phyloP scores from a whole-genome alignment of 495 filamentous ascomycete genomes.

The Parathielavia appendiculata region DNA sequence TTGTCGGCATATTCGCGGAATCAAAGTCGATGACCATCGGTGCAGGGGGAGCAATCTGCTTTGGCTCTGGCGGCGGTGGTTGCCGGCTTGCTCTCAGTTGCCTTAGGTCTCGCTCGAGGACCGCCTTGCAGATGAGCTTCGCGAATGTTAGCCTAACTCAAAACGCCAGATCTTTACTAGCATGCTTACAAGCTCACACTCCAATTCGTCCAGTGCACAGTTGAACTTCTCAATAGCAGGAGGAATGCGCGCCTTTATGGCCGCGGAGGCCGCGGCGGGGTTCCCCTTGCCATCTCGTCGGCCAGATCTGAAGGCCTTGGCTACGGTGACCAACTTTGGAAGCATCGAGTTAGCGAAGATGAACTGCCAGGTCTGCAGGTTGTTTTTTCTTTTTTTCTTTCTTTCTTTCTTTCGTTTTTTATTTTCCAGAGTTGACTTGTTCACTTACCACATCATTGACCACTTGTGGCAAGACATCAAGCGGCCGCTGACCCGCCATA shows the following conservation, averaged over 20 bases:
- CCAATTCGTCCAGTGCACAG: conserved; percentile 46
- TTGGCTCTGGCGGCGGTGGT: conserved; percentile 18
- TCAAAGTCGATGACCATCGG: conserved; percentile 34
- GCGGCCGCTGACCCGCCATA: conserved; percentile 36
- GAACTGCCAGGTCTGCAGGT: neutral
- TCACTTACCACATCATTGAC: conserved; percentile 45
- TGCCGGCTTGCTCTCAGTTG: conserved; percentile 30
- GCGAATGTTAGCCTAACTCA: conserved; percentile 16
- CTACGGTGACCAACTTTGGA: conserved; percentile 49
- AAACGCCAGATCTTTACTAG: neutral
- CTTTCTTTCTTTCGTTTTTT: too few species aligned
- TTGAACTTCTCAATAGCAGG: conserved; percentile 43
- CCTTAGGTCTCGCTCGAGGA: conserved; percentile 41
- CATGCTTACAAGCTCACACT: conserved; percentile 47
- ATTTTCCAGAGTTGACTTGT: neutral
- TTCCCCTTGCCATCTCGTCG: conserved; percentile 37
- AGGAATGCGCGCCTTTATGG: conserved; percentile 35
- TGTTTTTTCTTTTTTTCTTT: too few species aligned
- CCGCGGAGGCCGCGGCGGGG: conserved; percentile 23
- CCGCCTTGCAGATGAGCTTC: conserved; percentile 40
- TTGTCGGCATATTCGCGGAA: conserved; percentile 18
- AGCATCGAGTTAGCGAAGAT: conserved; percentile 4
- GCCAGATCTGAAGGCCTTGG: conserved; percentile 42
- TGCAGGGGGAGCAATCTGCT: conserved; percentile 33
- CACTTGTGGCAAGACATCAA: conserved; percentile 42